phyloP scores from a whole-genome alignment of 768 basidiomycete species.

The Suillus luteus region DNA sequence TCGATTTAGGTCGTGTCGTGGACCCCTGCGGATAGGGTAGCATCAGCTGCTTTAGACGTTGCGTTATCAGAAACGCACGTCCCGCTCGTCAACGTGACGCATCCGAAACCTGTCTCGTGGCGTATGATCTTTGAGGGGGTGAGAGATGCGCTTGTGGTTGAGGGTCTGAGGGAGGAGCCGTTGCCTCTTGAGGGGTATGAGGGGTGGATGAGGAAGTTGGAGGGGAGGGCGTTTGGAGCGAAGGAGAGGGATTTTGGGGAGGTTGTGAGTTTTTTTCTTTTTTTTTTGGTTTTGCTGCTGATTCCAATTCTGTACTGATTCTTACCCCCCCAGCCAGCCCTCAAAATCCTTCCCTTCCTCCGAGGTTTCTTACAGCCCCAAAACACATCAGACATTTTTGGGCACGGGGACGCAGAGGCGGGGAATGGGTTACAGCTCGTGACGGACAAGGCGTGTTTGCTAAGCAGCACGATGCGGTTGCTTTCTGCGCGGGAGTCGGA shows the following conservation, averaged over 20 bases:
- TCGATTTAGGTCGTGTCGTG: slow-evolving; percentile 40
- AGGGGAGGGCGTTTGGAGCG: slow-evolving; percentile 18
- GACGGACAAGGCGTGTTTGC: background rate
- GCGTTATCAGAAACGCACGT: slow-evolving; percentile 25
- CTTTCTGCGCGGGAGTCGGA: background rate
- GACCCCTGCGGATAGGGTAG: slow-evolving; percentile 44
- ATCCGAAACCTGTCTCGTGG: slow-evolving; percentile 38
- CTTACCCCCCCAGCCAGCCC: slow-evolving; percentile 28
- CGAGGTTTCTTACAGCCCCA: slow-evolving; percentile 15
- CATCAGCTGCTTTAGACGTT: slow-evolving; percentile 35
- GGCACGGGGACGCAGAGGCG: background rate
- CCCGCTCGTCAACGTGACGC: slow-evolving; percentile 35
- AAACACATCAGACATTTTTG: background rate
- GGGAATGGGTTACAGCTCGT: background rate
- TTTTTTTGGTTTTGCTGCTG: too few relatives aligned
- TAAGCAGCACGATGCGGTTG: background rate
- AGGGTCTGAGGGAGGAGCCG: too few relatives aligned
- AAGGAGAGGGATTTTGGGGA: slow-evolving; percentile 8
- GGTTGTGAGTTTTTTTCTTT: background rate
- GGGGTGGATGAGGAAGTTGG: slow-evolving; percentile 31
- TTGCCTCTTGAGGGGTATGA: slow-evolving; percentile 26
- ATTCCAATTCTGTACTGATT: slow-evolving; percentile 11
- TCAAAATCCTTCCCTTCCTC: slow-evolving; percentile 31
- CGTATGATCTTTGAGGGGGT: slow-evolving; percentile 24
- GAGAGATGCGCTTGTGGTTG: slow-evolving; percentile 16